These are phyloP conservation scores for Gyromitra esculenta DNA, from an alignment of 2,329 filamentous ascomycete genomes.

Conservation along the genomic window DNA sequence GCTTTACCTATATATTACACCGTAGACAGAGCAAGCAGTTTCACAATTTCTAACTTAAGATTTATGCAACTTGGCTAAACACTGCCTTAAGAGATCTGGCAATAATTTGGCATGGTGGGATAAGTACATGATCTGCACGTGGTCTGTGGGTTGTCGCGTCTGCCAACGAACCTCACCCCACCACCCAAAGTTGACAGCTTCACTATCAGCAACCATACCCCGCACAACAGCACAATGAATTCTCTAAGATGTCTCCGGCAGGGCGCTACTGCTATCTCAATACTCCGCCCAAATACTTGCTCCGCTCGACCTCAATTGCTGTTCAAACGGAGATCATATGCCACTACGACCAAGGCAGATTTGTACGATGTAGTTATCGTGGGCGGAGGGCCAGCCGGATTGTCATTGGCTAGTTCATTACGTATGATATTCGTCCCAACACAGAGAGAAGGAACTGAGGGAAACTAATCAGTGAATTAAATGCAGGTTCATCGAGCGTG, in stretches of 20 bases:
- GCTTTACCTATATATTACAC: background rate
- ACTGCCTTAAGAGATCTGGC: background rate
- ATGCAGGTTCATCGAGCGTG: slow-evolving; percentile 75
- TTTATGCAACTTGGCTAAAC: background rate
- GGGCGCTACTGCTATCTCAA: background rate
- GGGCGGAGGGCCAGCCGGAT: slow-evolving; percentile 85
- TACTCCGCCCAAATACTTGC: slow-evolving; percentile 7
- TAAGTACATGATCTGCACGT: background rate
- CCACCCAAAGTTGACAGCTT: slow-evolving; percentile 6
- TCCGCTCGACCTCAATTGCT: slow-evolving; percentile 19
- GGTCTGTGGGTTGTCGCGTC: slow-evolving; percentile 30
- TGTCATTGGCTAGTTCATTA: slow-evolving; percentile 81
- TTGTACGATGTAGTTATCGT: slow-evolving; percentile 95
- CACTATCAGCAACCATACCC: slow-evolving; percentile 2
- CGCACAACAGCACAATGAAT: slow-evolving; percentile 36
- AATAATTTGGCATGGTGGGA: background rate
- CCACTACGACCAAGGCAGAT: slow-evolving; percentile 60
- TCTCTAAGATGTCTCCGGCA: slow-evolving; percentile 30
- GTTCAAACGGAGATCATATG: slow-evolving; percentile 37
- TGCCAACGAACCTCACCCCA: slow-evolving; percentile 24
- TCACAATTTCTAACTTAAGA: slow-evolving; percentile 19
- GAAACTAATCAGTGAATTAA: slow-evolving; percentile 2
- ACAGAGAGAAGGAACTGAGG: background rate
- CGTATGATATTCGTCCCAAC: slow-evolving; percentile 65
- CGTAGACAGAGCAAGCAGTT: background rate